phyloP scores from a whole-genome alignment of 2,329 filamentous ascomycete species.

The Aspergillus flavus region DNA sequence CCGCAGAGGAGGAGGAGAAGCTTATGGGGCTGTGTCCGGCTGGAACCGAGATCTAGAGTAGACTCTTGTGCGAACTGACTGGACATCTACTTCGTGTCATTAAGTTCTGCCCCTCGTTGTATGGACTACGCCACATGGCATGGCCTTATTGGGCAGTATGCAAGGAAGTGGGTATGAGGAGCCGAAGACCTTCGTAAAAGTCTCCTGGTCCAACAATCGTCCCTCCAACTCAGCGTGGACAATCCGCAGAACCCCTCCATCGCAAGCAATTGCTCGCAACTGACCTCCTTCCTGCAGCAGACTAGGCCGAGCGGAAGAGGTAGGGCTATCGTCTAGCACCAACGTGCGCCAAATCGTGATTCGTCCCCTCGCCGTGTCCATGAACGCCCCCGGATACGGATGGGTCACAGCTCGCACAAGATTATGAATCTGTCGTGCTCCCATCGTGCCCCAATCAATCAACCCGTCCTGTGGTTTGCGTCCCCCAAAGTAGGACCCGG shows the following conservation, averaged over 20 bases:
- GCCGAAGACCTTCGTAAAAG: no score
- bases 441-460: neutral
- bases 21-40: no score
- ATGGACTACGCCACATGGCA: no score
- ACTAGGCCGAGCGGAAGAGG: neutral
- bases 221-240: neutral
- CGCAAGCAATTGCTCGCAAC: neutral
- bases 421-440: neutral
- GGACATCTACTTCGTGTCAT: no score
- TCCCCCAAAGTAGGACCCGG: neutral
- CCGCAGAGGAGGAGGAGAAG: no score
- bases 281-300: neutral
- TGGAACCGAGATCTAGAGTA: no score
- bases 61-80: no score
- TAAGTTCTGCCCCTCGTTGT: neutral
- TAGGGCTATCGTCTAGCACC: neutral
- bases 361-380: neutral
- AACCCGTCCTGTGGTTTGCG: neutral
- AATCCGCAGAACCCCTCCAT: neutral
- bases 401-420: neutral
- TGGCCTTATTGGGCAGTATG: no score
- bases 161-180: no score
- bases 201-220: neutral
- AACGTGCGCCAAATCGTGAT: neutral
- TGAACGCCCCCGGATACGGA: neutral